Conservation (phyloP, 2,329 filamentous ascomycete genomes). For the Daldinia sp. region DNA sequence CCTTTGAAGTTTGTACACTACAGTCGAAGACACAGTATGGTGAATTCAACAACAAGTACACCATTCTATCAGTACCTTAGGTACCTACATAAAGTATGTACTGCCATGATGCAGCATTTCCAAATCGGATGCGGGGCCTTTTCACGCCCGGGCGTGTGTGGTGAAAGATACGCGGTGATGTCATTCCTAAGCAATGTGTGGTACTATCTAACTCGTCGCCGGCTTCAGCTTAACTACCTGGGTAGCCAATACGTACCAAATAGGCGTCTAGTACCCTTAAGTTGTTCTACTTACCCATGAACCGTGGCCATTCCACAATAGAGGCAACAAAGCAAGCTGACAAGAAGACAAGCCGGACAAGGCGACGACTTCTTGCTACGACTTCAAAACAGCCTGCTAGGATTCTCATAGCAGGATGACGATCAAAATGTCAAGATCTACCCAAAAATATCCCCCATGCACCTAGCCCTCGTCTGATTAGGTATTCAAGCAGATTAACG, state of each 20-base stretch:
- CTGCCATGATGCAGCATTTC: constrained; percentile 9
- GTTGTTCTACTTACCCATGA: not conserved
- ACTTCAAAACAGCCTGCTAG: constrained; percentile 1
- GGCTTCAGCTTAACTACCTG: constrained; percentile 18
- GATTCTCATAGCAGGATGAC: constrained; percentile 16
- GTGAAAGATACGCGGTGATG: constrained; percentile 21
- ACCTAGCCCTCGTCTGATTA: constrained; percentile 14
- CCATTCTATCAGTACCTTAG: constrained; percentile 8
- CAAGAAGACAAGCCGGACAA: not conserved
- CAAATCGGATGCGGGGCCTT: constrained; percentile 33
- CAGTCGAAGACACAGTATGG: constrained; percentile 29
- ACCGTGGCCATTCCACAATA: not conserved
- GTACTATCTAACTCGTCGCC: constrained; percentile 17
- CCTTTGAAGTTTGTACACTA: no score
- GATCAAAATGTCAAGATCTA: constrained; percentile 30
- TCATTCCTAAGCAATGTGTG: constrained; percentile 24
- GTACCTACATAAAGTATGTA: not conserved
- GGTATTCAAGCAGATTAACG: constrained; percentile 7
- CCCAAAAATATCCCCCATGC: constrained; percentile 8
- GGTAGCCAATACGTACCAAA: constrained; percentile 14
- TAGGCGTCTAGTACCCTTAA: not conserved
- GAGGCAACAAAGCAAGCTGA: not conserved
- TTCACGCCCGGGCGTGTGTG: constrained; percentile 24
- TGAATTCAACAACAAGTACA: constrained; percentile 13
- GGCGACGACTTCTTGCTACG: not conserved